A percentile compares a stretch with the other conserved stretches of the same genome.
These are phyloP conservation scores for Trichosanthes cucumerina DNA, from an alignment of 306 rosid species.

Conservation along the genomic window DNA sequence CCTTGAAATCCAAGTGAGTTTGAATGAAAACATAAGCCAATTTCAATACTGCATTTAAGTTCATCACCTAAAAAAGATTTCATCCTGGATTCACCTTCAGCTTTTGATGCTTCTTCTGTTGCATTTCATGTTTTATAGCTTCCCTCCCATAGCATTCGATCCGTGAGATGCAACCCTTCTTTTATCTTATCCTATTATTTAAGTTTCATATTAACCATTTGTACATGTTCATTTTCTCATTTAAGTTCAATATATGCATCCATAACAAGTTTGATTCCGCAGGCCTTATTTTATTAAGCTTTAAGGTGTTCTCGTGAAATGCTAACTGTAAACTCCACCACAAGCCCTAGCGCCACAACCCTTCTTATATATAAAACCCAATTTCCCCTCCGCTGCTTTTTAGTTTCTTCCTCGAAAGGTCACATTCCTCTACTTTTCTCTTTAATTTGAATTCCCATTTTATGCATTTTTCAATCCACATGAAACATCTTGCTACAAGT, in stretches of 20 bases:
- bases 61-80: neutral
- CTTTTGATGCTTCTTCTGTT: neutral
- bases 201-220: neutral
- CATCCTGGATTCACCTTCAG: neutral
- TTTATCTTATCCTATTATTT: neutral
- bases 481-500: neutral
- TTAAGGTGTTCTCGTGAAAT: slow-evolving; percentile 81
- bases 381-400: neutral
- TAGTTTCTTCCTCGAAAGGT: neutral
- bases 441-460: neutral
- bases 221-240: neutral
- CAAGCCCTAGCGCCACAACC: neutral
- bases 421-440: neutral
- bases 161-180: neutral
- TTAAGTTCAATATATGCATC: neutral
- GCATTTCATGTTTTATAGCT: neutral
- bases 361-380: neutral
- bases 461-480: neutral
- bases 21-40: neutral
- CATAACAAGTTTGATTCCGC: slow-evolving; percentile 13
- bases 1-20: slow-evolving; percentile 91
- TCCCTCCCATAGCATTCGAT: neutral
- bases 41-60: neutral
- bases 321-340: slow-evolving; percentile 19
- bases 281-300: slow-evolving; percentile 94